Conservation (phyloP, 495 filamentous ascomycete species). For the Podospora sp. region DNA sequence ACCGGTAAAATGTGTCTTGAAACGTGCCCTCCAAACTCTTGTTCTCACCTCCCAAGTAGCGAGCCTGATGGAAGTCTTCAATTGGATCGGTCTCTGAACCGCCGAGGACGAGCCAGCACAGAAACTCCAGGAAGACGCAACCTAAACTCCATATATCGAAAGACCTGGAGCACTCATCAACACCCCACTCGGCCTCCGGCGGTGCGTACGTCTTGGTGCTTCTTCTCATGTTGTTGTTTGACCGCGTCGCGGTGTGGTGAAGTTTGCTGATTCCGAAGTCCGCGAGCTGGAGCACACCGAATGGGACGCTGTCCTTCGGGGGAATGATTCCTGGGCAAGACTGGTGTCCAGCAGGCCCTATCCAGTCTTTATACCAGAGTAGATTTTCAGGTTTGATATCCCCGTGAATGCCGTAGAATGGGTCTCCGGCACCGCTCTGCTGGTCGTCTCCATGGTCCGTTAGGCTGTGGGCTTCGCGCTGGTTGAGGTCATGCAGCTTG, state of each 20-base stretch:
- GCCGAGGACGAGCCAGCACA: slow-evolving; percentile 18
- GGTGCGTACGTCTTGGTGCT: slow-evolving; percentile 15
- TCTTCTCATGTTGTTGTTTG: background rate
- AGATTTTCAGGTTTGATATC: slow-evolving; percentile 22
- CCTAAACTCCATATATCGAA: slow-evolving; percentile 21
- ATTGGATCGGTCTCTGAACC: background rate
- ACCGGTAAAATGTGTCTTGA: slow-evolving; percentile 21
- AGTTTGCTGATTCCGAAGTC: slow-evolving; percentile 20
- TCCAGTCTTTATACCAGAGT: slow-evolving; percentile 18
- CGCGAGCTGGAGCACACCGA: slow-evolving; percentile 20
- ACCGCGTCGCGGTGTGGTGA: slow-evolving; percentile 14
- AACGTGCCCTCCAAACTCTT: slow-evolving; percentile 5
- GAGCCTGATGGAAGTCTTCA: slow-evolving; percentile 6
- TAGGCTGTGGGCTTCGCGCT: background rate
- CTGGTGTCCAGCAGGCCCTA: background rate
- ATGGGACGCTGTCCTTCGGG: too few relatives aligned
- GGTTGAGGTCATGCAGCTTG: slow-evolving; percentile 16
- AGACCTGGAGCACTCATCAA: slow-evolving; percentile 7
- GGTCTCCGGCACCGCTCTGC: background rate
- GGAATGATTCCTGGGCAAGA: background rate
- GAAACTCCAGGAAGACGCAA: slow-evolving; percentile 21
- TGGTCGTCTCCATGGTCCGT: background rate
- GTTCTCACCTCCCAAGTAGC: background rate
- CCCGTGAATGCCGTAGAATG: slow-evolving; percentile 18
- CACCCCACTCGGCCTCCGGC: slow-evolving; percentile 7